A percentile compares a stretch with the other conserved stretches of the same genome.
These are phyloP conservation scores for Sisymbrium altissimum DNA, from an alignment of 345 rosid species.

Conservation along the genomic window DNA sequence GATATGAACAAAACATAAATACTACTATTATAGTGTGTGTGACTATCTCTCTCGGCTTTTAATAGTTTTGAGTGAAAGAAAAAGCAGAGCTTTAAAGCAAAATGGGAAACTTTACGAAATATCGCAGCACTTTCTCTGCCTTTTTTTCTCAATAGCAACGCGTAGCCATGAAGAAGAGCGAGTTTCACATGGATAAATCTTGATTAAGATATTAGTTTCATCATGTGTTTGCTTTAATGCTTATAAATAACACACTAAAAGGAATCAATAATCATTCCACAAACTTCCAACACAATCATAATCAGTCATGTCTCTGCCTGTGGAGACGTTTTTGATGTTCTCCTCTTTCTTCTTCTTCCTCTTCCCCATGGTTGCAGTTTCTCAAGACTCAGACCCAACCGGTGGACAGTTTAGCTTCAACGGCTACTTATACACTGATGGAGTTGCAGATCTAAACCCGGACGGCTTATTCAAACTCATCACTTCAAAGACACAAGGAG, in stretches of 20 bases:
- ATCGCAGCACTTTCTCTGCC: constrained; percentile 8
- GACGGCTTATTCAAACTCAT: constrained; percentile 28
- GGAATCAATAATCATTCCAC: neutral
- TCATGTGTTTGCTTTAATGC: constrained; percentile 1
- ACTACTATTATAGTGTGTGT: neutral
- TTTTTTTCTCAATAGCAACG: constrained; percentile 4
- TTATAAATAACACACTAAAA: neutral
- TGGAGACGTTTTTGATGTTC: neutral
- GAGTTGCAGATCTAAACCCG: constrained; percentile 10
- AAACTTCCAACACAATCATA: neutral
- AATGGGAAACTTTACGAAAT: constrained; percentile 1
- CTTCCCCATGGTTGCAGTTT: neutral
- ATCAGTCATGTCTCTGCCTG: constrained; percentile 4
- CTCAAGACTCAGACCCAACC: constrained; percentile 17
- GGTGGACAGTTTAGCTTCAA: constrained; percentile 28
- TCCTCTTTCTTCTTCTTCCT: neutral
- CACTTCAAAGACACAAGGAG: constrained; percentile 31
- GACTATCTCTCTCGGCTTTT: neutral
- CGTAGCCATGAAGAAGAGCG: constrained; percentile 8
- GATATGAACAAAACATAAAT: constrained; percentile 13
- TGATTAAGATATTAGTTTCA: neutral
- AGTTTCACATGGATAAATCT: constrained; percentile 4
- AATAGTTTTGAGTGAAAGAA: neutral
- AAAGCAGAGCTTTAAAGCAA: constrained; percentile 4
- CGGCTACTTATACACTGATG: constrained; percentile 20